Percentiles rank a stretch among this genome's conserved stretches.
These are phyloP conservation scores for Pyricularia sp. DNA, from an alignment of 2,329 filamentous ascomycete genomes.

Conservation along the genomic window DNA sequence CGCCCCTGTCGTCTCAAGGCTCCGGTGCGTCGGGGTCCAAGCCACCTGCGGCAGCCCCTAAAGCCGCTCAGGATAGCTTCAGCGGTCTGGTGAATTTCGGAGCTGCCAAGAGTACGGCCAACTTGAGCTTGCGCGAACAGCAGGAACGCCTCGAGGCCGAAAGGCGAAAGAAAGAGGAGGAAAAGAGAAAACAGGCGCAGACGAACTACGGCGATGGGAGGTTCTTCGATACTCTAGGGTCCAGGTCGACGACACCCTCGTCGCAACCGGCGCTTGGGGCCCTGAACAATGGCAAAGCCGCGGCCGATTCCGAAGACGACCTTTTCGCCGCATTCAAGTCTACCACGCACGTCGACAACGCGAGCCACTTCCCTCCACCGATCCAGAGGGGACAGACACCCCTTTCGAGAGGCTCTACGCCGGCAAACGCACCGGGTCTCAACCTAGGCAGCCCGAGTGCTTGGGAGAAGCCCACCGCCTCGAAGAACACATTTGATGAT, in stretches of 20 bases:
- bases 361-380: constrained; percentile 54
- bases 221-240: constrained; percentile 66
- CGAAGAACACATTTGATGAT: constrained; percentile 38
- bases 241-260: not conserved
- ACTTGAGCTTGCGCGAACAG: constrained; percentile 69
- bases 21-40: constrained; percentile 35
- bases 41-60: constrained; percentile 29
- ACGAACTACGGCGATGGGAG: constrained; percentile 67
- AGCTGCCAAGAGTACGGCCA: constrained; percentile 52
- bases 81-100: constrained; percentile 63
- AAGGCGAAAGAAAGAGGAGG: constrained; percentile 64
- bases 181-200: constrained; percentile 62
- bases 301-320: constrained; percentile 44
- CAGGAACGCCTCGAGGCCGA: constrained; percentile 58
- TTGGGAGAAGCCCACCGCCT: constrained; percentile 32
- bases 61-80: constrained; percentile 62
- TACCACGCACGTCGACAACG: constrained; percentile 56
- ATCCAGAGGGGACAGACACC: constrained; percentile 18
- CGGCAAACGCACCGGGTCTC: constrained; percentile 30
- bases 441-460: constrained; percentile 45
- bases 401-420: constrained; percentile 31
- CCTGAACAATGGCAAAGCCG: constrained; percentile 19
- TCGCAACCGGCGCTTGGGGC: constrained; percentile 9
- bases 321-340: constrained; percentile 59
- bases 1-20: constrained; percentile 41